A percentile compares a stretch with the other conserved stretches of the same genome.
phyloP scores from a whole-genome alignment of 495 filamentous ascomycete species.

The Patellaria atrata region DNA sequence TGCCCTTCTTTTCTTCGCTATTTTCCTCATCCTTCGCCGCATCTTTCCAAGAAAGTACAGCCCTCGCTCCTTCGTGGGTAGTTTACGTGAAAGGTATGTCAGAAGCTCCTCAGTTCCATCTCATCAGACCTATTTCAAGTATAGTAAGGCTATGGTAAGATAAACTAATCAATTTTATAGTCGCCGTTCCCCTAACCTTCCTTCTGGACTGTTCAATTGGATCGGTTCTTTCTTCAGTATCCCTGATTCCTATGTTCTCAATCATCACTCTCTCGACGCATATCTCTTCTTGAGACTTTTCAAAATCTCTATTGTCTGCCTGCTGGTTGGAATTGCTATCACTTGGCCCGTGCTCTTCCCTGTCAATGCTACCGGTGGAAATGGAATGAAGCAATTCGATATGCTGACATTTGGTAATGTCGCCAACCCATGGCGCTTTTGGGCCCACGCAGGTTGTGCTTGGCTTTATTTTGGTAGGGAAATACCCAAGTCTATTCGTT shows the following conservation, averaged over 20 bases:
- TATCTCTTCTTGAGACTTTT: conserved; percentile 32
- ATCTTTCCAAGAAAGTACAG: conserved; percentile 67
- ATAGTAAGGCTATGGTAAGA: too few species aligned
- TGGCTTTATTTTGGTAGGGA: conserved; percentile 57
- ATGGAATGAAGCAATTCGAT: conserved; percentile 50
- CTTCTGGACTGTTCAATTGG: conserved; percentile 69
- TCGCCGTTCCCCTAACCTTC: conserved; percentile 53
- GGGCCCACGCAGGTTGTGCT: conserved; percentile 57
- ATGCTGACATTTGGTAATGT: conserved; percentile 69
- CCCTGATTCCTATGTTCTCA: conserved; percentile 69
- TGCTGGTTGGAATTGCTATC: conserved; percentile 29
- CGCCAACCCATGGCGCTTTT: conserved; percentile 45
- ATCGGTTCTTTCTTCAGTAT: conserved; percentile 60
- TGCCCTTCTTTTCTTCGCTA: conserved; percentile 45
- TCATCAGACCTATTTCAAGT: conserved; percentile 6
- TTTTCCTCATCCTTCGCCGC: conserved; percentile 67
- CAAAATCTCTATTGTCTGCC: conserved; percentile 27
- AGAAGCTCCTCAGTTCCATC: conserved; percentile 13
- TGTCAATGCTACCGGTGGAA: conserved; percentile 36
- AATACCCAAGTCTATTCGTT: conserved; percentile 6
- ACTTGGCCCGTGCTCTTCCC: conserved; percentile 33
- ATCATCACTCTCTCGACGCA: conserved; percentile 75
- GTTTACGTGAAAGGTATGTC: conserved; percentile 44
- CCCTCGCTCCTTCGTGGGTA: conserved; percentile 75
- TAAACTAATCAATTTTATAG: conserved; percentile 25